Evolutionary conservation across 2,329 filamentous ascomycete species (phyloP).

Genomic region (Scorias spongiosa): DNA sequence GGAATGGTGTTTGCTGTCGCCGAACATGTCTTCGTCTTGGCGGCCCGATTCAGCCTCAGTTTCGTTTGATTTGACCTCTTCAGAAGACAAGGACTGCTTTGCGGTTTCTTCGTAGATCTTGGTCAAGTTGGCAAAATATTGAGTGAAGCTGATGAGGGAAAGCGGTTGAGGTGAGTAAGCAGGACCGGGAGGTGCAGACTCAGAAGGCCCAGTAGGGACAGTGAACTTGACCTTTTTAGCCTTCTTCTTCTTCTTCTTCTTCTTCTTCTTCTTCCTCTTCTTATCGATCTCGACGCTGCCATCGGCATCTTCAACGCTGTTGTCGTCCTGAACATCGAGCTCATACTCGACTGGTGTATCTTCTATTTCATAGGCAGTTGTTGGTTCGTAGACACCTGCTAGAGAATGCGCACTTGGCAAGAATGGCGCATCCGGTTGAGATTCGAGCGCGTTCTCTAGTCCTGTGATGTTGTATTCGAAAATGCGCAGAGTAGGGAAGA

Average conservation of each 20-base stretch:
- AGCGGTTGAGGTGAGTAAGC: constrained; percentile 79
- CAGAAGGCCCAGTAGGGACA: constrained; percentile 55
- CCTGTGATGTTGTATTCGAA: constrained; percentile 85
- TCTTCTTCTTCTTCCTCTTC: constrained; percentile 30
- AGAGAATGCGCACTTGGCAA: background rate
- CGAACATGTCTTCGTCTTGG: constrained; percentile 38
- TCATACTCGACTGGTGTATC: background rate
- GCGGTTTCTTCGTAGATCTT: constrained; percentile 61
- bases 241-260: constrained; percentile 40
- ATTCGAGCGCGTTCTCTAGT: constrained; percentile 33
- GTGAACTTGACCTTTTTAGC: constrained; percentile 39
- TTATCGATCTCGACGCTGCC: constrained; percentile 24
- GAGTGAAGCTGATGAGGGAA: constrained; percentile 64
- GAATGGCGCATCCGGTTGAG: background rate
- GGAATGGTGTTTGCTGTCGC: constrained; percentile 39
- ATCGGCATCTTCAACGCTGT: constrained; percentile 1
- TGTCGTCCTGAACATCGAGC: constrained; percentile 1
- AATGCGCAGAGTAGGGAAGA: constrained; percentile 67
- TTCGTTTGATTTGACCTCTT: constrained; percentile 20
- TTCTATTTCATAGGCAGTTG: background rate
- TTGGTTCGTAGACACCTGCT: constrained; percentile 1
- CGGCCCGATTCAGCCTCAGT: constrained; percentile 52
- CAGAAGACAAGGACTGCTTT: background rate
- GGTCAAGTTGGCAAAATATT: constrained; percentile 93
- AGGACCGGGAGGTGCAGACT: constrained; percentile 62